Evolutionary conservation across 2,329 filamentous ascomycete genomes (phyloP), one percentile per base, ranked within the genome.

Genomic region (Ophiostoma sp.): DNA sequence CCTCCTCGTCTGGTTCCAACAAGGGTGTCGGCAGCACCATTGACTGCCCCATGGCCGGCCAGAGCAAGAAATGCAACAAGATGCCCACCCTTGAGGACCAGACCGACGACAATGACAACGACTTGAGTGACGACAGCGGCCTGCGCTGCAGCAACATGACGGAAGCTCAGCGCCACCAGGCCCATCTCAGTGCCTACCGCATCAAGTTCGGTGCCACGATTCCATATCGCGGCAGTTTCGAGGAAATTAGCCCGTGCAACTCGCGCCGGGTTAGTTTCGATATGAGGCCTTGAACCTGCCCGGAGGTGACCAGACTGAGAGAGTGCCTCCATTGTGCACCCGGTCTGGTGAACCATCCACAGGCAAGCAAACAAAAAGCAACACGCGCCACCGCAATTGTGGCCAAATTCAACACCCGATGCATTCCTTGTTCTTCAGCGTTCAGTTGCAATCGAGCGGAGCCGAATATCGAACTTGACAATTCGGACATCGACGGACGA

Each of bases 121-220:
- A 57, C 12, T 4, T 50, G 6, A 36, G 22, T 17, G 69, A 59
- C 39, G 52, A 33, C 72, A 33, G 28, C 17, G 63, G 61, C 52
- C n/a, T 69, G 1, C 15, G 36, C 50, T 68, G 25, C n/a, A 33
- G 36, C 42, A 66, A 71, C 50, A 73, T 73, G 72, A 71, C 59
- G 22, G 50, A 57, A 19, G 15, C 79, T 22, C 84, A 86, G 22
- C 80, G 81, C 72, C 83, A 86, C 77, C 85, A 85, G 77, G 82
- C 85, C 79, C 81, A 84, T 78, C 80, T 87, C 50, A 81, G 81
- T 73, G 79, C 82, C 72, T 87, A 85, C 79, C 83, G 80, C 72
- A 83, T 85, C 78, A 83, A 81, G 12, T 87, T 87, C 75, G 85
- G 85, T 52, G 76, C 80, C 28, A 55, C 76, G 50, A 68, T 36